These are phyloP conservation scores for Aquanectria penicillioides DNA, from an alignment of 2,329 filamentous ascomycete species.

Conservation along the genomic window DNA sequence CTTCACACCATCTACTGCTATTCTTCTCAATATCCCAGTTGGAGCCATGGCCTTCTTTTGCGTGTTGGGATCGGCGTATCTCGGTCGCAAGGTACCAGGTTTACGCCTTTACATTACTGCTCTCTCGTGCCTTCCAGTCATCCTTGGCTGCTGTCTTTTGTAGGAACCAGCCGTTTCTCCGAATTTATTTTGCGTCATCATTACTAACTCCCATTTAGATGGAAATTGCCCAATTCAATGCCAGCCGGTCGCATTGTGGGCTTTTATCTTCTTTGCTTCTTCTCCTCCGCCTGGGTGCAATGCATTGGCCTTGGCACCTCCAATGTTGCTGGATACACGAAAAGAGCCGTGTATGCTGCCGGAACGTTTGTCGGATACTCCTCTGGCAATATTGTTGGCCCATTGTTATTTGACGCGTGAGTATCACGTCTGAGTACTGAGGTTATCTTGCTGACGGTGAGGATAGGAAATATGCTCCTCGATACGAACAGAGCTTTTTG, in stretches of 20 bases:
- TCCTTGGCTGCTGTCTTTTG: conserved; percentile 42
- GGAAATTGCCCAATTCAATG: conserved; percentile 37
- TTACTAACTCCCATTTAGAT: conserved; percentile 6
- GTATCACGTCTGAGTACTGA: neutral
- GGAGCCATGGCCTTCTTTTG: conserved; percentile 43
- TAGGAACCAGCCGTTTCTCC: conserved; percentile 24
- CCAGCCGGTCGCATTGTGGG: conserved; percentile 40
- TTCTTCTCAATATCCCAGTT: conserved; percentile 47
- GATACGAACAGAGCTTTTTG: conserved; percentile 41
- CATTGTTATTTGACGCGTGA: conserved; percentile 46
- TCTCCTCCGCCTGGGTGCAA: conserved; percentile 44
- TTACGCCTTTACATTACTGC: conserved; percentile 41
- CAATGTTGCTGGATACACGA: conserved; percentile 47
- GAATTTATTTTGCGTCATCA: too few species aligned
- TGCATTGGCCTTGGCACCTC: conserved; percentile 45
- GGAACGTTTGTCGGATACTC: conserved; percentile 47
- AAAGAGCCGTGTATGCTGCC: conserved; percentile 43
- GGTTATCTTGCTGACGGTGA: neutral
- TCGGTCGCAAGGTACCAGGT: conserved; percentile 36
- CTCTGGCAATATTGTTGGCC: conserved; percentile 47
- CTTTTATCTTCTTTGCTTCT: conserved; percentile 45
- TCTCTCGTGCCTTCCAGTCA: conserved; percentile 40
- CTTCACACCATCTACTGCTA: conserved; percentile 44
- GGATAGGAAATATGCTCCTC: conserved; percentile 40
- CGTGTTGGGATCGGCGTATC: conserved; percentile 44